Percentiles rank a stretch among this genome's conserved stretches.
Evolutionary conservation across 2,329 filamentous ascomycete species (phyloP).

Genomic region (Orbilia brochopaga): DNA sequence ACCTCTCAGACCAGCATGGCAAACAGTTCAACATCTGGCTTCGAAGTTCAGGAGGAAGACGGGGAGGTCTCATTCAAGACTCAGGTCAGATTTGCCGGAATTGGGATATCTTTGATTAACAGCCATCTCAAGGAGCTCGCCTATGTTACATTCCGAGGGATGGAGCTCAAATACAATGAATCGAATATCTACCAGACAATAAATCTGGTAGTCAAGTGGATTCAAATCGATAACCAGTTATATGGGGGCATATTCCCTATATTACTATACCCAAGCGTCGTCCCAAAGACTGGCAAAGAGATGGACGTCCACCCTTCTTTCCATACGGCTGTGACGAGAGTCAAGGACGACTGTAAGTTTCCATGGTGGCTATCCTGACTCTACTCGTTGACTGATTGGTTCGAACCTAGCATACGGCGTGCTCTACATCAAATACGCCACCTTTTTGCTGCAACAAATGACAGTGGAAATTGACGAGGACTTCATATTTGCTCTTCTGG

Average conservation of each 20-base stretch:
- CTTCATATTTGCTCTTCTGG: slow-evolving; percentile 93
- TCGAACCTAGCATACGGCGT: slow-evolving; percentile 74
- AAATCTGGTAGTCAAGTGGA: slow-evolving; percentile 93
- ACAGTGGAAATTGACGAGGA: slow-evolving; percentile 97
- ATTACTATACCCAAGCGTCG: slow-evolving; percentile 93
- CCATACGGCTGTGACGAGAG: slow-evolving; percentile 85
- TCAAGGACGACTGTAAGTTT: slow-evolving; percentile 81
- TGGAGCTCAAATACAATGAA: slow-evolving; percentile 88
- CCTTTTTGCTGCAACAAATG: slow-evolving; percentile 93
- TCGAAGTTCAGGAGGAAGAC: slow-evolving; percentile 92
- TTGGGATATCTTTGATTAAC: slow-evolving; percentile 93
- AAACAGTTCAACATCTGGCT: slow-evolving; percentile 70
- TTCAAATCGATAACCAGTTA: slow-evolving; percentile 97
- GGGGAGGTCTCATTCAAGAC: slow-evolving; percentile 87
- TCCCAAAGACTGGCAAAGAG: slow-evolving; percentile 94
- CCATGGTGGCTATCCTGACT: background rate
- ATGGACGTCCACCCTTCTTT: slow-evolving; percentile 95
- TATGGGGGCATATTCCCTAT: slow-evolving; percentile 99
- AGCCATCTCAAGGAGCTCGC: slow-evolving; percentile 88
- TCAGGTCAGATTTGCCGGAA: slow-evolving; percentile 83
- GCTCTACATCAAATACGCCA: slow-evolving; percentile 97
- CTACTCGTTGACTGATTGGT: background rate
- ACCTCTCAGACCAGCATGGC: slow-evolving; percentile 66
- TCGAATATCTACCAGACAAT: slow-evolving; percentile 93
- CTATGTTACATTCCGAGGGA: slow-evolving; percentile 89